A percentile compares a stretch with the other conserved stretches of the same genome.
Conservation (phyloP, 257 asterid species). For the Gentiana straminea region DNA sequence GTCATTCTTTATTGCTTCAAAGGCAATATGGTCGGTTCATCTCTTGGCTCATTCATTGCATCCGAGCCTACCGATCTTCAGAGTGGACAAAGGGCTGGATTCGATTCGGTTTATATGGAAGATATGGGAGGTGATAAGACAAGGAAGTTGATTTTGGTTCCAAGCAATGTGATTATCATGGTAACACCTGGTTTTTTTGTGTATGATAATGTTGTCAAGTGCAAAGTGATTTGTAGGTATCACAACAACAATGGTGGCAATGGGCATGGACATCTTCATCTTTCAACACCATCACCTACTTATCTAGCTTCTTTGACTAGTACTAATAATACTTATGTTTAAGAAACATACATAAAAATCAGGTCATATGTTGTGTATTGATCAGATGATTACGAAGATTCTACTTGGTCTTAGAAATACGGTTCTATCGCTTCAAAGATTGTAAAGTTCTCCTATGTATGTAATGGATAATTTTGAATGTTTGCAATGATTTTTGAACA, state of each 20-base stretch:
- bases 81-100: constrained; percentile 66
- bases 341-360: too few species aligned
- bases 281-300: constrained; percentile 46
- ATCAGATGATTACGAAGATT: too few species aligned
- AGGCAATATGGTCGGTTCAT: constrained; percentile 86
- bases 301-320: constrained; percentile 2
- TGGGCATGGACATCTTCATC: constrained; percentile 23
- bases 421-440: too few species aligned
- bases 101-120: constrained; percentile 91
- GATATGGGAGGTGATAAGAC: constrained; percentile 82
- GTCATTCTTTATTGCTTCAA: constrained; percentile 80
- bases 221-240: constrained; percentile 89
- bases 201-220: constrained; percentile 83
- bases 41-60: constrained; percentile 83
- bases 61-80: constrained; percentile 64
- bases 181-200: constrained; percentile 92
- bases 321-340: too few species aligned
- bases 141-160: constrained; percentile 47
- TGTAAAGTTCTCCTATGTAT: too few species aligned
- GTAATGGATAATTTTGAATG: too few species aligned
- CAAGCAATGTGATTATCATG: constrained; percentile 73
- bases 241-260: constrained; percentile 27
- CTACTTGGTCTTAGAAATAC: too few species aligned
- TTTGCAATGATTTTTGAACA: too few species aligned
- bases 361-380: too few species aligned